These are phyloP conservation scores for Xylaria intraflava DNA, from an alignment of 495 filamentous ascomycete species.

Conservation along the genomic window DNA sequence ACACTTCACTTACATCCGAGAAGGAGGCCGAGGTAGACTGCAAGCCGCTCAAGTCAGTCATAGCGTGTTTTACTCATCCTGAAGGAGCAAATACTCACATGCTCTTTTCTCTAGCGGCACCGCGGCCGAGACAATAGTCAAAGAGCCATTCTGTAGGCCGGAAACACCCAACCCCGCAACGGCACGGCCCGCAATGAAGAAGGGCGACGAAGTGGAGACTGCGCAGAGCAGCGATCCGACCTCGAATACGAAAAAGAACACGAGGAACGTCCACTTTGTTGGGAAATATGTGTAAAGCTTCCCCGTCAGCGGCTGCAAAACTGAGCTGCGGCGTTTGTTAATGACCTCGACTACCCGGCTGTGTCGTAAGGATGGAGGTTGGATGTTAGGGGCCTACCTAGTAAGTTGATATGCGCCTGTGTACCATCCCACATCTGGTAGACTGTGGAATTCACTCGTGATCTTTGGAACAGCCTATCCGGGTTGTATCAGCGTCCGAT, in stretches of 20 bases:
- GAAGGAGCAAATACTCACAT: slow-evolving; percentile 25
- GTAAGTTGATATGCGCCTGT: slow-evolving; percentile 31
- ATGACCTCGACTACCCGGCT: not conserved
- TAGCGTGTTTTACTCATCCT: not conserved
- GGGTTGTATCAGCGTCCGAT: not conserved
- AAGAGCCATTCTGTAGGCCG: slow-evolving; percentile 45
- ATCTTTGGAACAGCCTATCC: slow-evolving; percentile 32
- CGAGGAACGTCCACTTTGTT: slow-evolving; percentile 39
- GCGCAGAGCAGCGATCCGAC: slow-evolving; percentile 50
- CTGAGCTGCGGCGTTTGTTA: slow-evolving; percentile 26
- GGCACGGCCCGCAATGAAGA: slow-evolving; percentile 49
- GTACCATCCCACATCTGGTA: slow-evolving; percentile 50
- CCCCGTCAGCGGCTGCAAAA: slow-evolving; percentile 44
- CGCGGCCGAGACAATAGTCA: slow-evolving; percentile 45
- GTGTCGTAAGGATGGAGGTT: not conserved
- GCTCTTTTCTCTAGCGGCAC: slow-evolving; percentile 43
- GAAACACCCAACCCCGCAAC: slow-evolving; percentile 47
- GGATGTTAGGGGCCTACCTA: slow-evolving; percentile 20
- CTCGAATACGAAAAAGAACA: slow-evolving; percentile 43
- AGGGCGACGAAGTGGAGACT: slow-evolving; percentile 40
- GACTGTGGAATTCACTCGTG: slow-evolving; percentile 38
- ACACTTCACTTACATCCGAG: slow-evolving; percentile 18
- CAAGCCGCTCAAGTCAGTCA: slow-evolving; percentile 11
- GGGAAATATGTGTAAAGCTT: slow-evolving; percentile 45
- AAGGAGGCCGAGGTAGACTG: slow-evolving; percentile 20